Evolutionary conservation across 2,329 filamentous ascomycete genomes (phyloP), one percentile per base, ranked within the genome.

Genomic region (Nemania sp.): DNA sequence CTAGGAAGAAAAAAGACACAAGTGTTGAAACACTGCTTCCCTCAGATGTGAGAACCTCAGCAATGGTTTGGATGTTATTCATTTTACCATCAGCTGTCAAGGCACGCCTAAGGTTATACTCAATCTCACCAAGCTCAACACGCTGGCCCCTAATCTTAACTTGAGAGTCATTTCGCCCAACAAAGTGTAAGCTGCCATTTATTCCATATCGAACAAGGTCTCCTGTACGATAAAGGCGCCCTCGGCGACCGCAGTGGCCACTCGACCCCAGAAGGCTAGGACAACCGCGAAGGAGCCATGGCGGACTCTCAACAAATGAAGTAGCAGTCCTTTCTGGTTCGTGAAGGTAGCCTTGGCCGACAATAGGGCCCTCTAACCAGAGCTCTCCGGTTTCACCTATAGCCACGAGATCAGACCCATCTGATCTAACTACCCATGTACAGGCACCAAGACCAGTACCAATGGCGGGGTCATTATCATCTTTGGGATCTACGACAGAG

Each of bases 111-210:
- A 71, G 24, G 29, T 77, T 75, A 54, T 77, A 77, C 75, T 81
- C 85, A 56, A 81, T 81, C 73, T 81, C 82, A 20, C 78, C 82
- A 60, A 82, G 75, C 76, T 81, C 86, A 69, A 83, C 77, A 67
- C 83, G 70, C 60, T 79, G 85, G 47, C 86, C 87, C 29, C 81
- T 79, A 20, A 86, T 75, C 72, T 86, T 86, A 53, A 86, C 79
- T 70, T 86, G 84, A 0, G 78, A 79, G 71, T 86, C 84, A 63
- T 82, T 82, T 43, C 84, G 79, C 56, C 84, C 84, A 54, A 82
- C 64, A 59, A 76, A 79, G 3, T 72, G 51, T 18, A 81, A 69
- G 47, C 43, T 62, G 20, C 77, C 74, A 74, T 90, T 86, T 1
- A 66, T 62, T 41, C 74, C 54, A 51, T 79, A 78, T 27, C 20